Base-by-base conservation (phyloP, 192 early-diverging fungal species). In the Geranomyces michiganensis region DNA sequence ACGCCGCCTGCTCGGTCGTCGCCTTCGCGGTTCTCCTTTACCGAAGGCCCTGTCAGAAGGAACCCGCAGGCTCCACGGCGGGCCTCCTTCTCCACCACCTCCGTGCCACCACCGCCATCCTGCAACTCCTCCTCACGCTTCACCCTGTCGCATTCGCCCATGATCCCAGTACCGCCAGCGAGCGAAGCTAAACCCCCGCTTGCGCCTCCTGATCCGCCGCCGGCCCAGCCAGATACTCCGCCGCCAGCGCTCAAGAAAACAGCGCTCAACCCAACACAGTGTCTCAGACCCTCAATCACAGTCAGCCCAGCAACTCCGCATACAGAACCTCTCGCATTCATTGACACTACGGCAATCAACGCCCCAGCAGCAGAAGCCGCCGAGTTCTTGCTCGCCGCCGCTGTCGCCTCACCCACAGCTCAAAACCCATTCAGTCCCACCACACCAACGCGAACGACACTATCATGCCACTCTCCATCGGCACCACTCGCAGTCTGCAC, bases 371-470 rank as follows among this genome's bases (percentile, higher is more conserved):
- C 36, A 41, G 36, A 10, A 10, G 36, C 36, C n/a, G n/a, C n/a
- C 3, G 36, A 41, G 10, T 41, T 41, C 36, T 41, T 41, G 36
- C 36, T 41, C 36, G 10, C 36, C 5, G 36, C 36, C 36, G n/a
- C n/a, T n/a, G 36, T 41, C 36, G 36, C 36, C 36, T 3, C 51
- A 15, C 51, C 51, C 6, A 15, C 51, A 4, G 36, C 3, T 7
- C 36, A 41, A 41, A 41, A 41, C 36, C 36, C 36, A 41, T 53
- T 9, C 51, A n/a, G 4, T 26, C 7, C 51, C 51, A 53, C 51
- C 51, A 53, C 51, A 53, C 58, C 58, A 7, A 26, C 27, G 22
- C 58, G 58, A 1, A 60, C 58, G 17, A 60, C 58, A 6, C 19
- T 60, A 8, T 19, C 58, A 19, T 60, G 58, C 58, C 22, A 17